Evolutionary conservation across 257 asterid genomes (phyloP), one percentile per base, ranked within the genome.

Genomic region (Capsicum pubescens): DNA sequence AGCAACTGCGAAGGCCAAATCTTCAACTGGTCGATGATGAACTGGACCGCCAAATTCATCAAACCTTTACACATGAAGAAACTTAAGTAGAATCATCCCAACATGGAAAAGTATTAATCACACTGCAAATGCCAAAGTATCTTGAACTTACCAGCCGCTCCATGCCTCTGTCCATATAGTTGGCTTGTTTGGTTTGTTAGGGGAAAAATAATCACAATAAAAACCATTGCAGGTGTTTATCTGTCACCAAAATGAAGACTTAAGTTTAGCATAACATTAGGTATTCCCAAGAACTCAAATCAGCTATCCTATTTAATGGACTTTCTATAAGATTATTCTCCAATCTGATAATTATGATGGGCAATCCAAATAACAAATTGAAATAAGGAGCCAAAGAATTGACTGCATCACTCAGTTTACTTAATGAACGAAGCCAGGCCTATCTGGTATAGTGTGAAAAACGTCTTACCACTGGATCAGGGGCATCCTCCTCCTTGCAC

Each of bases 21-120:
- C 99, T 89, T 96, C 97, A 42, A 92, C 99, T 1, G 99, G 99
- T n/a, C 99, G 92, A 59, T 90, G 97, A 71, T 96, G 98, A 87
- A 90, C 87, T 5, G 98, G 94, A 85, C 93, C 88, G 12, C 99
- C 99, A 87, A 93, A 96, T 39, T 90, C 94, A 83, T 94, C 99
- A 86, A 92, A 96, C 99, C 99, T 95, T 85, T 21, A 85, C 32
- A 77, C 79, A 80, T 60, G 12, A 12, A 54, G 48, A 54, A 76
- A 14, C 64, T 14, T 54, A 15, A 54, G 48, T 26, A 26, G 26
- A 74, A 54, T 14, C 50, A 76, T 26, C 46, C 61, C 64, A 76
- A 76, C 81, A 14, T 26, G 63, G 81, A 54, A 76, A 32, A 58
- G 68, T 70, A 68, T 19, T 50, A 61, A 79, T 32, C 36, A 32